These are phyloP conservation scores for Pseudozyma flocculosa DNA, from an alignment of 1,284 basidiomycete genomes.

Conservation along the genomic window DNA sequence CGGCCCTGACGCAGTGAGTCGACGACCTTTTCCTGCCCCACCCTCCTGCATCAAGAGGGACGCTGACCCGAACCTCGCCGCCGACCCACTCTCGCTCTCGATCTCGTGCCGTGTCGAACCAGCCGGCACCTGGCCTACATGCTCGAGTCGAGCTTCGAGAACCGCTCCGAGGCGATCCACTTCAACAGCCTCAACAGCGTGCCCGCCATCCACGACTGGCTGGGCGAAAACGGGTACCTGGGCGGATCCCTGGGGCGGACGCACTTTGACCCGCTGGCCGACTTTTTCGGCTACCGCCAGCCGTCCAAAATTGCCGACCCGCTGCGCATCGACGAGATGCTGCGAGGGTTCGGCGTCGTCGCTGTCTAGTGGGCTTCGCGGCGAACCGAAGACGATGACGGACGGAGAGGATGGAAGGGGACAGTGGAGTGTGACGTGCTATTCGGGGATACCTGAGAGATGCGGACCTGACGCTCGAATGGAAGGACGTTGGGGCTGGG, in stretches of 20 bases:
- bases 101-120: not conserved
- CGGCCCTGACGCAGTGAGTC: slow-evolving; percentile 61
- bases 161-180: slow-evolving; percentile 61
- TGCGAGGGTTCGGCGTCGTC: too few relatives aligned
- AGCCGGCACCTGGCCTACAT: slow-evolving; percentile 64
- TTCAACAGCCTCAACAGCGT: slow-evolving; percentile 63
- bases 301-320: slow-evolving; percentile 2
- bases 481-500: too few relatives aligned
- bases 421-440: too few relatives aligned
- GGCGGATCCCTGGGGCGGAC: not conserved
- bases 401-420: too few relatives aligned
- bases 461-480: too few relatives aligned
- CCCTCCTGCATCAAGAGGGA: too few relatives aligned
- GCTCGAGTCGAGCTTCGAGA: slow-evolving; percentile 62
- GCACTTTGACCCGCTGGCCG: not conserved
- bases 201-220: slow-evolving; percentile 62
- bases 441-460: too few relatives aligned
- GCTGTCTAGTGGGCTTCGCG: too few relatives aligned
- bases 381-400: too few relatives aligned
- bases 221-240: slow-evolving; percentile 57
- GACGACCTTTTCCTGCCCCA: not conserved
- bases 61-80: too few relatives aligned
- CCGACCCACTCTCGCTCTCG: too few relatives aligned
- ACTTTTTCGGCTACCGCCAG: slow-evolving; percentile 13
- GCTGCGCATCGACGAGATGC: not conserved